Evolutionary conservation across 371 early-diverging fungal species (phyloP), one percentile per base, ranked within the genome.

Genomic region (Vairimorpha apis): DNA sequence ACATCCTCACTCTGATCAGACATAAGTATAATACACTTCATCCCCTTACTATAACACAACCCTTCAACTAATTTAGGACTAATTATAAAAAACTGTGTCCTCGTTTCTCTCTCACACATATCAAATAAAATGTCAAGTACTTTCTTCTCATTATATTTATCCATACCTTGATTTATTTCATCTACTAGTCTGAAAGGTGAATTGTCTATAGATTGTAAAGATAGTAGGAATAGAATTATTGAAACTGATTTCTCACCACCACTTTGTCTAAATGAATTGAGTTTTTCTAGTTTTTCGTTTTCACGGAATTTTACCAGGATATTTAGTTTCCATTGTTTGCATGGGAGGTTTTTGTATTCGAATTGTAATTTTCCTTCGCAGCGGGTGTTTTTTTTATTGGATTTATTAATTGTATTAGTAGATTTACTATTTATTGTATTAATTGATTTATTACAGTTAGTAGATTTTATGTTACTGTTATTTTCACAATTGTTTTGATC

Each of bases 151-250:
- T 97, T 97, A 41, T 88, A 84, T 68, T 91, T 90, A 83, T 99
- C 99, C 99, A 99, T 97, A 67, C 99, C 84, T 83, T 99, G 99
- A 83, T 99, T 99, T 74, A 97, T 96, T 83, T 99, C 99, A 85
- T 99, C 99, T 8, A 97, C 99, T 0, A 97, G 91, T 56, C 96
- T 88, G 87, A 99, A 97, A 5, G 97, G 95, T 8, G 92, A 86
- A 13, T 85, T 85, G 10, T 91, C 90, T 38, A 91, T 82, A 33
- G 85, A 81, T 85, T 95, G 95, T 55, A 99, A 86, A 2, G 95
- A 87, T 87, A 96, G 90, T 59, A 99, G 80, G 78, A 93, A 99
- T 70, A 95, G 85, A 71, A 97, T 95, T 2, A 95, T 97, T 2
- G 94, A 56, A 14, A 85, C 80, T 35, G 79, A 72, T 41, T 80